Evolutionary conservation across 352 stramenopile species (phyloP).

Genomic region (Globisporangium cylindrosporum): DNA sequence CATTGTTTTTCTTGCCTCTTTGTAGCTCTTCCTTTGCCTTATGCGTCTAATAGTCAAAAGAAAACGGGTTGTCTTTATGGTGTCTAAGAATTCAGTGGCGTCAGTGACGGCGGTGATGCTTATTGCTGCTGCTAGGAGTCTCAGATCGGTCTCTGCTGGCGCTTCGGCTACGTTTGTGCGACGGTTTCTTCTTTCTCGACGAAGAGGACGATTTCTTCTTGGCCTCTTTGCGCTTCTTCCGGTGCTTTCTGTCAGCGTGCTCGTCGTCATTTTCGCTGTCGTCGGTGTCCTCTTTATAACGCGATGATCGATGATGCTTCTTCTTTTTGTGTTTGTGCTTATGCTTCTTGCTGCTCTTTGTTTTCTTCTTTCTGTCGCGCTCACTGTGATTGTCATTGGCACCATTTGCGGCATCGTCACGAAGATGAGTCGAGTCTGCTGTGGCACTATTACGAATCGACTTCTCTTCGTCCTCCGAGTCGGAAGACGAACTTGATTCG

Average conservation of each 20-base stretch:
- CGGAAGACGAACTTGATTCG: constrained; percentile 11
- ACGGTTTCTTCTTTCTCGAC: constrained; percentile 13
- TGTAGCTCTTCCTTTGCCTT: neutral
- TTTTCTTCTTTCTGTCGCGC: constrained; percentile 16
- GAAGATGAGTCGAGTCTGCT: neutral
- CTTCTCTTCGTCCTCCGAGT: neutral
- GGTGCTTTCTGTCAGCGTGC: constrained; percentile 22
- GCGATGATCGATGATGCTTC: constrained; percentile 28
- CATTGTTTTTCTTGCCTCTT: neutral
- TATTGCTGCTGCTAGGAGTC: constrained; percentile 1
- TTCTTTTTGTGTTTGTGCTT: constrained; percentile 16
- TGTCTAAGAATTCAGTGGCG: neutral
- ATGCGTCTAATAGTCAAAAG: neutral
- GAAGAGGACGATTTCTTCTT: constrained; percentile 28
- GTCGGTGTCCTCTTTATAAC: constrained; percentile 18
- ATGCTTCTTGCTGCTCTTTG: constrained; percentile 14
- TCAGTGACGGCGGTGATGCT: constrained; percentile 11
- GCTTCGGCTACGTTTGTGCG: constrained; percentile 23
- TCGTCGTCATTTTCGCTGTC: constrained; percentile 16
- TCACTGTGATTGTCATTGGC: neutral
- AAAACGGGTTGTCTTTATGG: neutral
- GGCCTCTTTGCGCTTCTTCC: constrained; percentile 25
- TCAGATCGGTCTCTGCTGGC: constrained; percentile 7
- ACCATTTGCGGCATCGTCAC: neutral
- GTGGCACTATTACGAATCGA: neutral